These are phyloP conservation scores for Colletotrichum liriopes DNA, from an alignment of 2,329 filamentous ascomycete species.

Conservation along the genomic window DNA sequence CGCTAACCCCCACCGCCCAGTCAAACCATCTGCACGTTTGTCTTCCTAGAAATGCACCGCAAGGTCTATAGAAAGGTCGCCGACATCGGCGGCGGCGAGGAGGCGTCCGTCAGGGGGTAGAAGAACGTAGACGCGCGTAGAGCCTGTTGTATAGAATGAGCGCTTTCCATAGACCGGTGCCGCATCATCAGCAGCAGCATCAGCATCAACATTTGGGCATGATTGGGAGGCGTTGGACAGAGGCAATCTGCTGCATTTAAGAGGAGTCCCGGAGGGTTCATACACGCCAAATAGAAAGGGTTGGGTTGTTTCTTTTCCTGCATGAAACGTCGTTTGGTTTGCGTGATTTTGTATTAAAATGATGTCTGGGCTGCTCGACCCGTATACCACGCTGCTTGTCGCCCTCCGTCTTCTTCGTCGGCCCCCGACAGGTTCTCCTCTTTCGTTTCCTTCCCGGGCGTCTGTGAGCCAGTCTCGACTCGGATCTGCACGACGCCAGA, in stretches of 20 bases:
- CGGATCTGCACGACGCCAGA: slow-evolving; percentile 12
- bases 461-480: slow-evolving; percentile 5
- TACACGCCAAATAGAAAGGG: slow-evolving; percentile 20
- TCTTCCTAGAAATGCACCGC: slow-evolving; percentile 91
- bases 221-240: slow-evolving; percentile 33
- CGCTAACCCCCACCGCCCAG: slow-evolving; percentile 51
- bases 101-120: slow-evolving; percentile 19
- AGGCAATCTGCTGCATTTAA: slow-evolving; percentile 41
- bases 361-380: neutral
- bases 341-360: slow-evolving; percentile 12
- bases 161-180: slow-evolving; percentile 29
- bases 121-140: neutral
- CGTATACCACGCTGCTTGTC: neutral
- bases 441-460: neutral
- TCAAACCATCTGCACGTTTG: slow-evolving; percentile 89
- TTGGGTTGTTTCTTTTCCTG: neutral
- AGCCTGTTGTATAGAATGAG: slow-evolving; percentile 14
- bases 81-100: slow-evolving; percentile 56
- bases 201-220: slow-evolving; percentile 15
- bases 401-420: neutral
- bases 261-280: slow-evolving; percentile 30
- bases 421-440: neutral
- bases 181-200: slow-evolving; percentile 19
- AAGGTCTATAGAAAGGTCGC: slow-evolving; percentile 77
- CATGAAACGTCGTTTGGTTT: neutral